phyloP scores from a whole-genome alignment of 23 red algal species.

The Pyropia haitanensis region DNA sequence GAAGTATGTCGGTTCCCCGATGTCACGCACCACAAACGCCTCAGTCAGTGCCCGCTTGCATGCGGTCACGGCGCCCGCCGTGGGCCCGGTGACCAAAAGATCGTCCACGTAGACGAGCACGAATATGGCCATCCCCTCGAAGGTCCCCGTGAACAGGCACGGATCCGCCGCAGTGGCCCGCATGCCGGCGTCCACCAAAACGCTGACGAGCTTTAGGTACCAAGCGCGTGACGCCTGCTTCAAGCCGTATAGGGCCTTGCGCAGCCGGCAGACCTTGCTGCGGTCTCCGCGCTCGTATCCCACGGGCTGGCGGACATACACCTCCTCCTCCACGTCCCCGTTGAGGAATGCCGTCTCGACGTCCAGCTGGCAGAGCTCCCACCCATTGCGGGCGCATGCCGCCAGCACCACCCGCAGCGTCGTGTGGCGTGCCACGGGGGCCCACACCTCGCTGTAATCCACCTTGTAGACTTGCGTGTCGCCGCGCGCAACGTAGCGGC shows the following conservation, averaged over 20 bases:
- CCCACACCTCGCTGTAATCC: conserved; percentile 15
- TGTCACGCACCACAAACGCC: too few species aligned
- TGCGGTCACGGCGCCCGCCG: too few species aligned
- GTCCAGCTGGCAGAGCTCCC: neutral
- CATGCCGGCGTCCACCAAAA: neutral
- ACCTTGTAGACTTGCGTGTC: neutral
- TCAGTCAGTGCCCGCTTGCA: too few species aligned
- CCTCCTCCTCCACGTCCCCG: conserved; percentile 5
- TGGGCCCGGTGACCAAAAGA: neutral
- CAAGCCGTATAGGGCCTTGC: too few species aligned
- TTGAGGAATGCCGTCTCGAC: conserved; percentile 18
- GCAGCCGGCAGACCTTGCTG: conserved; percentile 8
- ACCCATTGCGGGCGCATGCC: neutral
- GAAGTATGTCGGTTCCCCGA: too few species aligned
- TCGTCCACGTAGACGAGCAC: conserved; percentile 34
- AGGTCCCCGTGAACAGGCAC: neutral
- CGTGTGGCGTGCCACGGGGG: conserved; percentile 1
- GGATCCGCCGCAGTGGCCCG: neutral
- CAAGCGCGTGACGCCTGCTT: conserved; percentile 14
- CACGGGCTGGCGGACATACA: conserved; percentile 4
- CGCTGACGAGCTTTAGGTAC: neutral
- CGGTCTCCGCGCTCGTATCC: neutral
- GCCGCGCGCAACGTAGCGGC: conserved; percentile 7
- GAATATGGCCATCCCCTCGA: neutral
- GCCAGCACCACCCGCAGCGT: conserved; percentile 11